These are phyloP conservation scores for Penicillium corylophilum DNA, from an alignment of 2,329 filamentous ascomycete genomes.

Conservation along the genomic window DNA sequence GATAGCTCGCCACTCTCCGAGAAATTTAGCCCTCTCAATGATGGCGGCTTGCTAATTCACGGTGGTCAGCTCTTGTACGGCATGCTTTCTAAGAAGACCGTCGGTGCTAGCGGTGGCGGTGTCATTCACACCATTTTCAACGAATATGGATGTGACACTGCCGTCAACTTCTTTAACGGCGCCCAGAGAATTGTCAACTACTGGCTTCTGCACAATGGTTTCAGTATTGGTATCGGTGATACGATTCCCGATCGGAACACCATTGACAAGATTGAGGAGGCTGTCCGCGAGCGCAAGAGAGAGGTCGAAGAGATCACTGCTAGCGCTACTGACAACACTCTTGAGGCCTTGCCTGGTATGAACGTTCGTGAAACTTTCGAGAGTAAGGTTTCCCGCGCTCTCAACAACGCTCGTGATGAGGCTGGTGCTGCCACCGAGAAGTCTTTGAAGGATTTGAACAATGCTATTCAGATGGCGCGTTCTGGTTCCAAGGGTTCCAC, in stretches of 20 bases:
- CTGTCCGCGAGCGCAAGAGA: conserved; percentile 77
- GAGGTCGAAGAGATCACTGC: conserved; percentile 74
- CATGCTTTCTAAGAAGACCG: conserved; percentile 86
- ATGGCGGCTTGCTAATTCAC: conserved; percentile 79
- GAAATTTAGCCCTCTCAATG: conserved; percentile 63
- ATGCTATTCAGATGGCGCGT: conserved; percentile 91
- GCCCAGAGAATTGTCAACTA: conserved; percentile 94
- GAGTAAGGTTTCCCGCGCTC: conserved; percentile 88
- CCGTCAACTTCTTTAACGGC: conserved; percentile 94
- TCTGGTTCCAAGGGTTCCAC: conserved; percentile 98
- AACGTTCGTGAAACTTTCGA: conserved; percentile 98
- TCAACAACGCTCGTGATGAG: conserved; percentile 94
- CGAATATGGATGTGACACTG: conserved; percentile 79
- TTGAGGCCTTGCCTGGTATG: conserved; percentile 96
- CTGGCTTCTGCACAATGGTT: conserved; percentile 93
- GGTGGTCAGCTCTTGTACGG: conserved; percentile 88
- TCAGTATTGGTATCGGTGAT: conserved; percentile 97
- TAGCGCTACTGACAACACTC: conserved; percentile 76
- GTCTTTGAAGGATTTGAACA: conserved; percentile 92
- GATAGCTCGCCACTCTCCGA: conserved; percentile 56
- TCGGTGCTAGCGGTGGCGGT: conserved; percentile 86
- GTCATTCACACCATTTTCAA: conserved; percentile 97
- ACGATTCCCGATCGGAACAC: conserved; percentile 88
- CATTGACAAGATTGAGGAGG: conserved; percentile 77
- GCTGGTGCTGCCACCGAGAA: conserved; percentile 90